A percentile compares a stretch with the other conserved stretches of the same genome.
Conservation (phyloP, 2,329 filamentous ascomycete genomes). For the Alternaria hordeiaustralica region DNA sequence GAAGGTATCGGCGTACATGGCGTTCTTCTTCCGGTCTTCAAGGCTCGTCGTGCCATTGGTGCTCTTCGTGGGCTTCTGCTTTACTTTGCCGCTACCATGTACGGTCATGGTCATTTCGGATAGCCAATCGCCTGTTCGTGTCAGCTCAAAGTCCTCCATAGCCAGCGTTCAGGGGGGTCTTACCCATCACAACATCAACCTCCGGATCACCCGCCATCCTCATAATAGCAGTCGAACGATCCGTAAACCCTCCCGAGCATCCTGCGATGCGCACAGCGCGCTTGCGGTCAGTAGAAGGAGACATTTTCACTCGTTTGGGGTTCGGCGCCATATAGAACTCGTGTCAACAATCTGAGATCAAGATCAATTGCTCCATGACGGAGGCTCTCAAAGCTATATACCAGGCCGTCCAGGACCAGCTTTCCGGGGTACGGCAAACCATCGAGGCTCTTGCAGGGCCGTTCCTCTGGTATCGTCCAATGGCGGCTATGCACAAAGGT, state of each 20-base stretch:
- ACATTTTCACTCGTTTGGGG: constrained; percentile 17
- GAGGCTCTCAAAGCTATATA: constrained; percentile 19
- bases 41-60: constrained; percentile 48
- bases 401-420: neutral
- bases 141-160: neutral
- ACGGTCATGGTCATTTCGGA: constrained; percentile 41
- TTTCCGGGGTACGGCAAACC: constrained; percentile 6
- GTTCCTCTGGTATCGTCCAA: constrained; percentile 8
- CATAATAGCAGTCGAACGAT: constrained; percentile 47
- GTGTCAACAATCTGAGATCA: no score
- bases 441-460: constrained; percentile 8
- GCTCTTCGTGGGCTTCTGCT: constrained; percentile 32
- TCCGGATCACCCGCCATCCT: constrained; percentile 37
- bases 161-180: neutral
- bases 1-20: constrained; percentile 51
- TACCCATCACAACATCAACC: constrained; percentile 36
- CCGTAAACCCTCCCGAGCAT: constrained; percentile 50
- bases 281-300: constrained; percentile 22
- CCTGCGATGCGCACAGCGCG: constrained; percentile 42
- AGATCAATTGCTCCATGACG: neutral
- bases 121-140: constrained; percentile 30
- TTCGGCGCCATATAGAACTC: constrained; percentile 4
- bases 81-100: constrained; percentile 42
- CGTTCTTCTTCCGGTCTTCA: constrained; percentile 39
- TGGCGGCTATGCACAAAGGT: neutral